Conservation (phyloP, 139 green algal species). For the Chlamydomonas asymmetrica region DNA sequence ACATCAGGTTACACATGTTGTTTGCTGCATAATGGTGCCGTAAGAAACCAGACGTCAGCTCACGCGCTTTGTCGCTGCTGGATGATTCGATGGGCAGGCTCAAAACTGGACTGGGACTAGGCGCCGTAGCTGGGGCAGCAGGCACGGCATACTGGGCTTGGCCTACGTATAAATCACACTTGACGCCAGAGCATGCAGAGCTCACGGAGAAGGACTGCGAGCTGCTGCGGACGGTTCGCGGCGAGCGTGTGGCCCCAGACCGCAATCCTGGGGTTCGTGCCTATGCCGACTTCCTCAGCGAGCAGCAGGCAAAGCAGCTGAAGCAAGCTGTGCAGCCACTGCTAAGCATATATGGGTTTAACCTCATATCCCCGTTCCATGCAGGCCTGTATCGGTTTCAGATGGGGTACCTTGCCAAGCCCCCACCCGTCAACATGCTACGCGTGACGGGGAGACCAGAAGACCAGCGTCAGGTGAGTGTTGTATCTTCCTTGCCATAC, state of each 20-base stretch:
- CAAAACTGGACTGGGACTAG: too few species aligned
- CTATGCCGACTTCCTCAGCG: neutral
- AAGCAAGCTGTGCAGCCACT: constrained; percentile 7
- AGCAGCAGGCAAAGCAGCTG: neutral
- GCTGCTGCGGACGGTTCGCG: neutral
- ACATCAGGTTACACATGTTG: too few species aligned
- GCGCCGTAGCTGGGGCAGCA: too few species aligned
- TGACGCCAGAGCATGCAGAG: neutral
- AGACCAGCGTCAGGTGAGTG: neutral
- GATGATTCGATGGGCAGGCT: too few species aligned
- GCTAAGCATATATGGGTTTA: neutral
- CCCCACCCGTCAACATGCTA: constrained; percentile 37
- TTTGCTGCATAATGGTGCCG: too few species aligned
- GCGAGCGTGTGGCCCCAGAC: neutral
- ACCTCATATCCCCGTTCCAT: neutral
- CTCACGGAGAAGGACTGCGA: neutral
- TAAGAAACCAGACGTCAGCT: too few species aligned
- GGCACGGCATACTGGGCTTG: too few species aligned
- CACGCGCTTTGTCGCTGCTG: too few species aligned
- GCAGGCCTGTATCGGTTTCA: constrained; percentile 12
- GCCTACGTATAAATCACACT: constrained; percentile 8
- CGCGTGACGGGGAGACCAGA: constrained; percentile 28
- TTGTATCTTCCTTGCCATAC: neutral
- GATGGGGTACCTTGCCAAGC: constrained; percentile 24
- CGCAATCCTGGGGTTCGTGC: constrained; percentile 6